A percentile compares a stretch with the other conserved stretches of the same genome.
phyloP scores from a whole-genome alignment of 1,139 yeast species.

The Lodderomyces pseudojiufengensis region DNA sequence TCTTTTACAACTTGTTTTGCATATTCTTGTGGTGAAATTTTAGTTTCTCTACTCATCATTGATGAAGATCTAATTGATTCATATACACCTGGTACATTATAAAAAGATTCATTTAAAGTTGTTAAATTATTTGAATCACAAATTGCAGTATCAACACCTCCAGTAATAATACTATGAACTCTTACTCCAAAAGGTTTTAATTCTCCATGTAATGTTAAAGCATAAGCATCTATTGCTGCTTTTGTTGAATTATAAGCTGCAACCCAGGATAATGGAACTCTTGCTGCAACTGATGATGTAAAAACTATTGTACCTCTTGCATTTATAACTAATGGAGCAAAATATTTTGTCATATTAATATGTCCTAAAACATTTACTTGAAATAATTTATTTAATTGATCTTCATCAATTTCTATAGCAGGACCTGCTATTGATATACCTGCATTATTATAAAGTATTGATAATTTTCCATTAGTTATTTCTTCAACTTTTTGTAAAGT shows the following conservation, averaged over 20 bases:
- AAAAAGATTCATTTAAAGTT: conserved; percentile 18
- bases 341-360: conserved; percentile 33
- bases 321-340: conserved; percentile 26
- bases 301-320: conserved; percentile 37
- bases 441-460: conserved; percentile 34
- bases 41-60: conserved; percentile 27
- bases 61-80: conserved; percentile 23
- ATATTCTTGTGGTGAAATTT: conserved; percentile 23
- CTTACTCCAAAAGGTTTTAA: conserved; percentile 39
- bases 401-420: conserved; percentile 29
- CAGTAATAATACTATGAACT: conserved; percentile 38
- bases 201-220: conserved; percentile 60
- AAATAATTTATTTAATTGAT: conserved; percentile 20
- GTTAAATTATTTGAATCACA: conserved; percentile 17
- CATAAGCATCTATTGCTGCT: conserved; percentile 75
- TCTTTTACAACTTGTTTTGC: conserved; percentile 28
- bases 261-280: conserved; percentile 36
- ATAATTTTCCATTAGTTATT: conserved; percentile 26
- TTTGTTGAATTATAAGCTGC: conserved; percentile 33
- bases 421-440: conserved; percentile 33
- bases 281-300: conserved; percentile 35
- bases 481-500: conserved; percentile 21
- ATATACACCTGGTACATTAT: conserved; percentile 28
- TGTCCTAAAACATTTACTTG: conserved; percentile 38
- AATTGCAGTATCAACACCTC: conserved; percentile 40